These are phyloP conservation scores for Neurospora sp. DNA, from an alignment of 495 filamentous ascomycete species.

Conservation along the genomic window DNA sequence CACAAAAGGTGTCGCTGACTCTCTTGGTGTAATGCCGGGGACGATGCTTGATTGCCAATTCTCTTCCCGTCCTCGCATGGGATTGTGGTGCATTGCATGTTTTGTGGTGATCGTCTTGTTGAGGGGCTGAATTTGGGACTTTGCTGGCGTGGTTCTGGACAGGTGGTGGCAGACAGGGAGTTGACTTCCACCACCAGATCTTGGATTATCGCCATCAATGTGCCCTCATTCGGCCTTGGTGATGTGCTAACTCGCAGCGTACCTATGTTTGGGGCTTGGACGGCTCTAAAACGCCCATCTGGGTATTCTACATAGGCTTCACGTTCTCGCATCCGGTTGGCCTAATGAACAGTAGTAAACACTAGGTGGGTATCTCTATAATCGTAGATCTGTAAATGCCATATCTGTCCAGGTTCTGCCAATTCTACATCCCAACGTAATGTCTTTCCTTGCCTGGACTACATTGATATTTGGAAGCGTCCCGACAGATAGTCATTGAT, in stretches of 20 bases:
- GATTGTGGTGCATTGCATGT: background rate
- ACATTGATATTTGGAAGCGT: background rate
- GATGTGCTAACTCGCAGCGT: background rate
- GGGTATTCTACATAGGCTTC: background rate
- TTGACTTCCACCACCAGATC: background rate
- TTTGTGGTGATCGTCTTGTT: background rate
- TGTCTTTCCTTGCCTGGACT: background rate
- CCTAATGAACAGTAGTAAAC: background rate
- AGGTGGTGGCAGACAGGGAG: background rate
- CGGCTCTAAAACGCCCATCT: background rate
- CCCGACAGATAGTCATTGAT: background rate
- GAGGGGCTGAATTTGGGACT: background rate
- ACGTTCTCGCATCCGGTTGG: background rate
- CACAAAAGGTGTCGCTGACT: constrained; percentile 85
- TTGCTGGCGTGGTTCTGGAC: background rate
- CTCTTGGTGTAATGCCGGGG: constrained; percentile 40
- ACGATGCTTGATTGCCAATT: constrained; percentile 92
- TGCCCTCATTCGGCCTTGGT: background rate
- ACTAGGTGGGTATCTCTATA: background rate
- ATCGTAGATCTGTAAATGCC: background rate
- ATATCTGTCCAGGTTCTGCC: background rate
- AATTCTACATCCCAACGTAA: background rate
- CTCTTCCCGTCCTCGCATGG: constrained; percentile 16
- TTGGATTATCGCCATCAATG: background rate
- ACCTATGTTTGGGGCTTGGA: background rate